Evolutionary conservation across 441 rosid genomes (phyloP), one percentile per base, ranked within the genome.

Genomic region (Syzygium syzygioides): DNA sequence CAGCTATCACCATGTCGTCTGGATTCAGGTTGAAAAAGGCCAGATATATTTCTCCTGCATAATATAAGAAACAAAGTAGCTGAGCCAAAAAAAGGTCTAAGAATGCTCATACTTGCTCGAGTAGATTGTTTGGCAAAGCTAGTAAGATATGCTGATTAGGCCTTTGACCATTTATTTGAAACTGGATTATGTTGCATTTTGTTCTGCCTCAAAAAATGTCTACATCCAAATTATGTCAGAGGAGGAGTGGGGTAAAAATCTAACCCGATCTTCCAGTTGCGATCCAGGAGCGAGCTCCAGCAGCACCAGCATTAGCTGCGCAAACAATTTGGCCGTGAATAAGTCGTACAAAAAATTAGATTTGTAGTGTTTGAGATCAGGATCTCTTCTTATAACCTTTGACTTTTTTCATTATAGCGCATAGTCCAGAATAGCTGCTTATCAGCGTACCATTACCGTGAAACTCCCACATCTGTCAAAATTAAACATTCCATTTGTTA

Each of bases 1-100:
- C 93, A 66, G 97, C 92, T 90, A 97, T 91, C 23, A 92, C 91
- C 9, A 93, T 94, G 94, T 85, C 92, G 60, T 89, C 92, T 0
- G 88, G 28, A 84, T 96, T 95, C 88, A 97, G 92, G 93, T 98
- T 98, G 96, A 98, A 98, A 86, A 98, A 93, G 0, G 99, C 98
- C 17, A 95, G 86, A 76, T 95, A 97, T 87, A 96, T 91, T 91
- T 95, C 96, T 68, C 98, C 99, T 96, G 92, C 48, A 32, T 12
- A 50, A 79, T 55, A 71, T 17, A 23, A 79, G 89, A 62, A 83
- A 15, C 9, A 28, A 54, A 52, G 32, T 64, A 64, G 23, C n/a
- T 34, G 12, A 56, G 86, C 71, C n/a, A 14, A 45, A 34, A n/a
- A 50, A n/a, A 52, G 37, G 18, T 32, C 52, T 76, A 13, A 41